Evolutionary conservation across 2,329 filamentous ascomycete genomes (phyloP).

Genomic region (Blastomyces gilchristii): DNA sequence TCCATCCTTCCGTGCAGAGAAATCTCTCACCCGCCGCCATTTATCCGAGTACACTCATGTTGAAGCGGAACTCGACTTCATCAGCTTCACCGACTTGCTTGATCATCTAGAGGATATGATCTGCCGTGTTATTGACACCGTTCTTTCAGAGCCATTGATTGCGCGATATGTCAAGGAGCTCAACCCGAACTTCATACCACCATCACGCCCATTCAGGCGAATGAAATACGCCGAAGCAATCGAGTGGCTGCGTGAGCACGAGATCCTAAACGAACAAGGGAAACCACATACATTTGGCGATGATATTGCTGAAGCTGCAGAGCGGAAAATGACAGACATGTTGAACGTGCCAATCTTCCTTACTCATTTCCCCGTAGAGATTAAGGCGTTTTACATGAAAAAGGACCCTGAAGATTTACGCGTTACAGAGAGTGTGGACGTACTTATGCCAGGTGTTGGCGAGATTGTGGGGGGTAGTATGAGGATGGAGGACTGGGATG

Average conservation of each 20-base stretch:
- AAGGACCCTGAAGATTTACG: conserved; percentile 67
- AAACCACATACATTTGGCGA: conserved; percentile 86
- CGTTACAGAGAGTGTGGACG: conserved; percentile 88
- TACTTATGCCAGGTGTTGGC: conserved; percentile 82
- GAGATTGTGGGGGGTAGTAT: conserved; percentile 96
- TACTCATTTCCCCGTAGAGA: conserved; percentile 92
- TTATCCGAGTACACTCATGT: conserved; percentile 94
- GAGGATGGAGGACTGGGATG: conserved; percentile 87
- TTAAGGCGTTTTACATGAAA: conserved; percentile 99
- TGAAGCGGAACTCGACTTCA: conserved; percentile 93
- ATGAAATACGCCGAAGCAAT: conserved; percentile 96
- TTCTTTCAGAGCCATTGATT: conserved; percentile 62
- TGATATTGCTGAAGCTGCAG: conserved; percentile 94
- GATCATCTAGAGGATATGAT: conserved; percentile 78
- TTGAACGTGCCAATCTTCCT: conserved; percentile 94
- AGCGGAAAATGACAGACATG: conserved; percentile 92
- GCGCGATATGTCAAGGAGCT: conserved; percentile 67
- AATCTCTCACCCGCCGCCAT: conserved; percentile 86
- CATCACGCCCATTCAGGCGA: conserved; percentile 76
- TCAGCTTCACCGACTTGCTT: conserved; percentile 82
- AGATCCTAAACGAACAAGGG: conserved; percentile 88
- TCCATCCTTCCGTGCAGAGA: conserved; percentile 97
- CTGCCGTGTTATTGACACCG: conserved; percentile 71
- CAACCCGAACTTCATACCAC: conserved; percentile 81
- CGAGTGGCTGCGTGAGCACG: conserved; percentile 80